Evolutionary conservation across 768 basidiomycete species (phyloP), one percentile per base, ranked within the genome.

Genomic region (Russula sp.): DNA sequence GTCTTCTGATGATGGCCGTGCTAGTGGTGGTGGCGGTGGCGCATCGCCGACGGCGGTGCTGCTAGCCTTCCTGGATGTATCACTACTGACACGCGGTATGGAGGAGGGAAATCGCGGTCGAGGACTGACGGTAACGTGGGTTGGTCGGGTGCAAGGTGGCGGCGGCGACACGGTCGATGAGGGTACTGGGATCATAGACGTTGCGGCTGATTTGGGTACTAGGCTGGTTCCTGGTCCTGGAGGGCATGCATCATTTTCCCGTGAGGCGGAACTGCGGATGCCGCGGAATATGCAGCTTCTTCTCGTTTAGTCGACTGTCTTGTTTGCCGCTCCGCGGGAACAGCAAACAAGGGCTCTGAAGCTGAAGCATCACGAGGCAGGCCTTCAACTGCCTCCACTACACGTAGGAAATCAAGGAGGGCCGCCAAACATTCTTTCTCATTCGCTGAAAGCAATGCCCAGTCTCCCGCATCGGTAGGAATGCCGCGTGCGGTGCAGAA

Each of bases 1-100:
- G 55, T 34, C 48, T 30, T 49, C 50, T 1, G 38, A 18, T 13
- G 38, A 46, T 3, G 38, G 51, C n/a, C n/a, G 42, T 13, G 28
- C 20, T n/a, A 11, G 51, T 14, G 48, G 44, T 4, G 38, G 44
- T 30, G 5, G 28, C n/a, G 38, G 44, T 30, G 5, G 28, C n/a
- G 28, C 51, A 40, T 59, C 54, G 26, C 64, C 58, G 61, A 66
- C 57, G 34, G 69, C 66, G n/a, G 68, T 69, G 52, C 68, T 69
- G 49, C 68, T 69, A 26, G 55, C 66, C 26, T 48, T 63, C 44
- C 68, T 68, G n/a, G 57, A 53, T 4, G 60, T 64, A 32, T 64
- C 62, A n/a, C 61, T 67, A 32, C 30, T 32, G 22, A 53, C 36
- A 2, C 53, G 61, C 5, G 26, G 61, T n/a, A 57, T 32, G 30